Conservation (phyloP, 78 protist species). For the Polysphondylium violaceum region DNA sequence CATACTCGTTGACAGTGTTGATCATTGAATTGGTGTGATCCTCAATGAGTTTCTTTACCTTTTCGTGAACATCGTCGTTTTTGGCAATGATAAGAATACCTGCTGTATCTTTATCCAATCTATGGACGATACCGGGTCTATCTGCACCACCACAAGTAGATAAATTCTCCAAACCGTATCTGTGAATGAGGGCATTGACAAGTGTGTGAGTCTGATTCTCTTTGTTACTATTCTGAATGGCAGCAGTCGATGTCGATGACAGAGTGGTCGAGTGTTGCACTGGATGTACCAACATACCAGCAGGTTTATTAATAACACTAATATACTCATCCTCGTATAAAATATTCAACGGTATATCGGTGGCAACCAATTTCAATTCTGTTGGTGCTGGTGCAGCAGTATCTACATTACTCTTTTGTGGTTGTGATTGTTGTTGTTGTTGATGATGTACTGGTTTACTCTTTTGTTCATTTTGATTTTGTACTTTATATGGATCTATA, state of each 20-base stretch:
- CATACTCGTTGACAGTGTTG: background rate
- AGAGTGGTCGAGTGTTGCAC: conserved; percentile 34
- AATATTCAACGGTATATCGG: conserved; percentile 20
- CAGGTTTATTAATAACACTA: conserved; percentile 45
- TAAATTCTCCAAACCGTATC: conserved; percentile 40
- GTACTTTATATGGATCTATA: conserved; percentile 20
- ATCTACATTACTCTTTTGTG: no score
- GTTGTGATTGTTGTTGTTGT: background rate
- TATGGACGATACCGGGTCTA: conserved; percentile 25
- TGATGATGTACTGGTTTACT: conserved; percentile 6
- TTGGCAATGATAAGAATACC: conserved; percentile 75
- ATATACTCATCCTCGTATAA: conserved; percentile 40
- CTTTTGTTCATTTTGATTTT: background rate
- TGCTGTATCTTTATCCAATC: conserved; percentile 69
- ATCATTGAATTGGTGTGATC: conserved; percentile 37
- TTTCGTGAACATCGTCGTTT: conserved; percentile 11
- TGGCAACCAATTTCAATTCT: conserved; percentile 16
- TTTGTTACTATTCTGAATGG: background rate
- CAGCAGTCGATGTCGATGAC: background rate
- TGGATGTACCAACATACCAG: conserved; percentile 73
- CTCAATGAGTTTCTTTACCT: conserved; percentile 25
- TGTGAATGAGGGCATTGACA: conserved; percentile 57
- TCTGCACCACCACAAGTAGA: conserved; percentile 64
- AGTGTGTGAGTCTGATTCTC: conserved; percentile 57
- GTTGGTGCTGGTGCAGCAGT: background rate